Evolutionary conservation across 140 eudicot species (phyloP).

Genomic region (Flaveria floridana): DNA sequence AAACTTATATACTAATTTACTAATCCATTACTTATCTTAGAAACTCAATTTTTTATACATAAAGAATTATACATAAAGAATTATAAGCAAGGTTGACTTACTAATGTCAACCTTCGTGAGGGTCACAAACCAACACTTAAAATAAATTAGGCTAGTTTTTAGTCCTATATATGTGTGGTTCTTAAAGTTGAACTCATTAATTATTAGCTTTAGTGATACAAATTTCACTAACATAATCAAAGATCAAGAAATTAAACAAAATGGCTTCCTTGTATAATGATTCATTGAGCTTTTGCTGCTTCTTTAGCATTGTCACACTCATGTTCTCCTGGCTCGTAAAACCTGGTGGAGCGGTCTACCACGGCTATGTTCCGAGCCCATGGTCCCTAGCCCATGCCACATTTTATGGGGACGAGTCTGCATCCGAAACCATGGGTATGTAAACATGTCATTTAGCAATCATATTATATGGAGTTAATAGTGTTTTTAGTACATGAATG

Average conservation of each 20-base stretch:
- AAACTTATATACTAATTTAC: no score
- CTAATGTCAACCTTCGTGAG: background rate
- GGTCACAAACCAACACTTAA: background rate
- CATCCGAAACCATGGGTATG: conserved; percentile 77
- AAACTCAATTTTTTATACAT: no score
- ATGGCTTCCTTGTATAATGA: conserved; percentile 44
- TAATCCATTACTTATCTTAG: no score
- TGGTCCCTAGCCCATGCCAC: conserved; percentile 81
- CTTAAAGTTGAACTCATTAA: conserved; percentile 22
- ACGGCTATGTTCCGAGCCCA: conserved; percentile 46
- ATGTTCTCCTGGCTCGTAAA: conserved; percentile 10
- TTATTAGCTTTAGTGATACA: conserved; percentile 7
- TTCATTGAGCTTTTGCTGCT: conserved; percentile 30
- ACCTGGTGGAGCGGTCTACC: conserved; percentile 30
- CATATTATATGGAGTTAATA: no score
- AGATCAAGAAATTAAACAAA: background rate
- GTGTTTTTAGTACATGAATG: background rate
- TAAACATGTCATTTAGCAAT: conserved; percentile 8
- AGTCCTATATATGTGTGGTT: conserved; percentile 45
- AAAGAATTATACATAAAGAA: no score
- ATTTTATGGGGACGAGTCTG: conserved; percentile 83
- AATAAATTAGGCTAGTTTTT: background rate
- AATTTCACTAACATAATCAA: conserved; percentile 11
- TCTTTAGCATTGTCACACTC: conserved; percentile 31
- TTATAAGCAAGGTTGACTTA: background rate